phyloP scores from a whole-genome alignment of 768 basidiomycete genomes.

The Lactarius pseudohatsudake region DNA sequence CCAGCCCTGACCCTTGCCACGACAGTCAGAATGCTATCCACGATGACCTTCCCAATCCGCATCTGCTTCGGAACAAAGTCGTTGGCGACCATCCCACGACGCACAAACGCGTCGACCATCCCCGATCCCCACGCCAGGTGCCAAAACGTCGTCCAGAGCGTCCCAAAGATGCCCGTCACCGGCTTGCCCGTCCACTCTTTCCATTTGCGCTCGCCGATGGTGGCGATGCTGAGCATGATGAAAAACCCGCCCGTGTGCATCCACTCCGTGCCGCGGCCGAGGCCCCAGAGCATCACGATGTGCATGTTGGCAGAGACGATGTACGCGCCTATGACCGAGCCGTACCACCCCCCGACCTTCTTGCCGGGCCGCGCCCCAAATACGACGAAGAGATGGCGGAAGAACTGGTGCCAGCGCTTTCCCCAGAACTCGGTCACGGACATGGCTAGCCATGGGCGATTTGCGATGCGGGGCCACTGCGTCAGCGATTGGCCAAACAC shows the following conservation, averaged over 20 bases:
- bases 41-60: conserved; percentile 21
- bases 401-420: too few species aligned
- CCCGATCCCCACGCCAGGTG: conserved; percentile 42
- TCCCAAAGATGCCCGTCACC: conserved; percentile 50
- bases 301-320: conserved; percentile 63
- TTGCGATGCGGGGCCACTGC: too few species aligned
- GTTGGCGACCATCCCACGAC: conserved; percentile 23
- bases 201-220: conserved; percentile 52
- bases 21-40: conserved; percentile 6
- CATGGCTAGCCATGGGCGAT: too few species aligned
- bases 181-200: conserved; percentile 43
- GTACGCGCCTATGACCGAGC: too few species aligned
- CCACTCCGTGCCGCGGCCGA: conserved; percentile 57
- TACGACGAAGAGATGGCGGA: too few species aligned
- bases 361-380: too few species aligned
- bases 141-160: conserved; percentile 55
- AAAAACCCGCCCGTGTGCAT: conserved; percentile 51
- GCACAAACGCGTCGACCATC: conserved; percentile 28
- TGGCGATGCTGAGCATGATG: conserved; percentile 54
- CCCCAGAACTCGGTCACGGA: too few species aligned
- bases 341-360: too few species aligned
- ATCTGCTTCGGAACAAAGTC: conserved; percentile 17
- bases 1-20: conserved; percentile 5
- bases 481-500: too few species aligned
- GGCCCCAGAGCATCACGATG: conserved; percentile 56